phyloP scores from a whole-genome alignment of 345 rosid genomes.

The Gossypium turneri region DNA sequence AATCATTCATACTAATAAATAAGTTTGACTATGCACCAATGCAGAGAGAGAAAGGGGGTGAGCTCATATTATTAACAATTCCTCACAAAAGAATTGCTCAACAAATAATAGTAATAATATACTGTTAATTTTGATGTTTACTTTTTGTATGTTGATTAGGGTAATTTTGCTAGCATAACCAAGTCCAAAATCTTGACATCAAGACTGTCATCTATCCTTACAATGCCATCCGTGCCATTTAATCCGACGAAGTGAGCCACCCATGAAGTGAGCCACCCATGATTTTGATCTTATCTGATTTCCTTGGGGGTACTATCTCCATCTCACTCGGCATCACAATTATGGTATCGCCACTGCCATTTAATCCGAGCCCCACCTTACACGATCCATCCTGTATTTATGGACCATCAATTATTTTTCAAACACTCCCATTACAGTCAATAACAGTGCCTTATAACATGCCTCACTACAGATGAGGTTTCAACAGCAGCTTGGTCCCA shows the following conservation, averaged over 20 bases:
- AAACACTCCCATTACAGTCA: not conserved
- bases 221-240: constrained; percentile 84
- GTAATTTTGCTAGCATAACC: constrained; percentile 63
- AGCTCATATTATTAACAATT: not conserved
- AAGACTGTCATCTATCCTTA: constrained; percentile 74
- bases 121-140: not conserved
- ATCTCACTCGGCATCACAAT: constrained; percentile 48
- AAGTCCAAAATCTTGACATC: constrained; percentile 91
- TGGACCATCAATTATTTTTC: not conserved
- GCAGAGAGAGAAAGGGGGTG: not conserved
- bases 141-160: constrained; percentile 8
- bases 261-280: constrained; percentile 83
- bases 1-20: not conserved
- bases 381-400: constrained; percentile 72
- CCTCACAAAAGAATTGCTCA: constrained; percentile 9
- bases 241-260: too few species aligned
- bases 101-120: not conserved
- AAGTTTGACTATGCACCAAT: not conserved
- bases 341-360: constrained; percentile 51
- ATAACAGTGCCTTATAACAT: not conserved
- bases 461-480: not conserved
- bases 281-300: constrained; percentile 77
- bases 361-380: constrained; percentile 58
- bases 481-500: not conserved
- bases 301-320: constrained; percentile 69